Percentiles rank a stretch among this genome's conserved stretches.
phyloP scores from a whole-genome alignment of 768 basidiomycete genomes.

The Russula lepida region DNA sequence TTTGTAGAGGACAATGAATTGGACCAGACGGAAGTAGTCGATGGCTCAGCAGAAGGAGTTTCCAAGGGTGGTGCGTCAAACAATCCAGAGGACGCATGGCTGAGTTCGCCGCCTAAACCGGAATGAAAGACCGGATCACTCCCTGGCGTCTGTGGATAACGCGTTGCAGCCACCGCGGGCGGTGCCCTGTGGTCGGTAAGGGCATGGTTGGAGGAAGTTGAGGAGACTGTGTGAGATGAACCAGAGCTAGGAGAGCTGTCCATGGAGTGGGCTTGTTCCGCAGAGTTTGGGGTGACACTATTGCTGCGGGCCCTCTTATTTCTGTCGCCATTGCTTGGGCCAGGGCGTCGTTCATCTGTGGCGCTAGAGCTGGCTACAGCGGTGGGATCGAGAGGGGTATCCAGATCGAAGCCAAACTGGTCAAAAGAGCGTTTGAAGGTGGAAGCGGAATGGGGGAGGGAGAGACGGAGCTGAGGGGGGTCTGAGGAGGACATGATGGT shows the following conservation, averaged over 20 bases:
- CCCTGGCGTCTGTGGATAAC: slow-evolving; percentile 1
- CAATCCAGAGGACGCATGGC: not conserved
- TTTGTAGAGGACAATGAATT: not conserved
- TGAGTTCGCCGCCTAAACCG: not conserved
- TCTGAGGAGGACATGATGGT: slow-evolving; percentile 26
- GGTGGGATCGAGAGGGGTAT: slow-evolving; percentile 32
- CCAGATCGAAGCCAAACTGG: slow-evolving; percentile 49
- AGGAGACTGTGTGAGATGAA: slow-evolving; percentile 12
- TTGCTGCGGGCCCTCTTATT: slow-evolving; percentile 20
- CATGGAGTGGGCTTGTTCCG: slow-evolving; percentile 6
- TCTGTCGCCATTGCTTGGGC: slow-evolving; percentile 17
- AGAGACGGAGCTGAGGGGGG: slow-evolving; percentile 46
- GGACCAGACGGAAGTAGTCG: slow-evolving; percentile 1
- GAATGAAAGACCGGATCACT: slow-evolving; percentile 1
- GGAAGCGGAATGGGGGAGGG: slow-evolving; percentile 41
- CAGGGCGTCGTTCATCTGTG: slow-evolving; percentile 14
- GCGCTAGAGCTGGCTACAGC: slow-evolving; percentile 27
- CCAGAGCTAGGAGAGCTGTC: slow-evolving; percentile 3
- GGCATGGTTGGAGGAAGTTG: slow-evolving; percentile 2
- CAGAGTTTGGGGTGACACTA: slow-evolving; percentile 13
- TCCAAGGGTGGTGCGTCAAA: slow-evolving; percentile 5
- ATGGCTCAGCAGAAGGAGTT: not conserved
- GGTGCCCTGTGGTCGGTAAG: not conserved
- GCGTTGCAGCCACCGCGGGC: not conserved
- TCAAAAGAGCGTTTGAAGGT: slow-evolving; percentile 56